Percentiles rank a stretch among this genome's conserved stretches.
Conservation (phyloP, 1,284 basidiomycete genomes). For the Ustilago xerochloae region DNA sequence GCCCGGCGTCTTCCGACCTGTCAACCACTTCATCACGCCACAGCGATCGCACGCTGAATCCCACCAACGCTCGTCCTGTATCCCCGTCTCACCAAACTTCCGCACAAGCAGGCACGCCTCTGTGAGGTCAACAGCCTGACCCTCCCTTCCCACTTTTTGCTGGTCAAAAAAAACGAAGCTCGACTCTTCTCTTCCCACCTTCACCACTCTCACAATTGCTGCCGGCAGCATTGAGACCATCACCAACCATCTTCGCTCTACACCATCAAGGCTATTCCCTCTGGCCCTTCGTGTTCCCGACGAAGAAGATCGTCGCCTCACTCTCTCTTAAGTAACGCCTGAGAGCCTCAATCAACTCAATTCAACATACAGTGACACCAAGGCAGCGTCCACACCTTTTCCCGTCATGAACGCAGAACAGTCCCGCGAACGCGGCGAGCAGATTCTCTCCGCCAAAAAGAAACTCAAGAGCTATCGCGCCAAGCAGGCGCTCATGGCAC, state of each 20-base stretch:
- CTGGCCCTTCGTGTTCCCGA: not conserved
- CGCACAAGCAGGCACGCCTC: conserved; percentile 16
- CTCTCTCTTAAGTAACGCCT: conserved; percentile 1
- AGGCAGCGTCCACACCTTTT: conserved; percentile 5
- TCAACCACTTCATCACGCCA: not conserved
- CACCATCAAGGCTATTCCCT: not conserved
- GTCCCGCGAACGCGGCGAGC: conserved; percentile 47
- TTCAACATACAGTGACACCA: not conserved
- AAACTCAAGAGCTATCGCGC: conserved; percentile 64
- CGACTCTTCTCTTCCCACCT: not conserved
- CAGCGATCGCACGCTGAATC: not conserved
- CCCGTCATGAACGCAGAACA: conserved; percentile 7
- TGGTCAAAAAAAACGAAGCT: conserved; percentile 31
- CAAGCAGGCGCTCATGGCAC: conserved; percentile 57
- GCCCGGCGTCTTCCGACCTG: not conserved
- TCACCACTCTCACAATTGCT: conserved; percentile 6
- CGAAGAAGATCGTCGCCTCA: no score
- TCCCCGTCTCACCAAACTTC: not conserved
- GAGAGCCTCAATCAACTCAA: not conserved
- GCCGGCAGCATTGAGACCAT: conserved; percentile 20
- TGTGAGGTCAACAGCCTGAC: conserved; percentile 10
- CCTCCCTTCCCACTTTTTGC: conserved; percentile 8
- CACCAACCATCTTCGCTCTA: not conserved
- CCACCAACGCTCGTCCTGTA: not conserved
- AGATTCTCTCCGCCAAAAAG: conserved; percentile 60